Evolutionary conservation across 2,329 filamentous ascomycete species (phyloP).

Genomic region (Penicillium psychrosexuale): DNA sequence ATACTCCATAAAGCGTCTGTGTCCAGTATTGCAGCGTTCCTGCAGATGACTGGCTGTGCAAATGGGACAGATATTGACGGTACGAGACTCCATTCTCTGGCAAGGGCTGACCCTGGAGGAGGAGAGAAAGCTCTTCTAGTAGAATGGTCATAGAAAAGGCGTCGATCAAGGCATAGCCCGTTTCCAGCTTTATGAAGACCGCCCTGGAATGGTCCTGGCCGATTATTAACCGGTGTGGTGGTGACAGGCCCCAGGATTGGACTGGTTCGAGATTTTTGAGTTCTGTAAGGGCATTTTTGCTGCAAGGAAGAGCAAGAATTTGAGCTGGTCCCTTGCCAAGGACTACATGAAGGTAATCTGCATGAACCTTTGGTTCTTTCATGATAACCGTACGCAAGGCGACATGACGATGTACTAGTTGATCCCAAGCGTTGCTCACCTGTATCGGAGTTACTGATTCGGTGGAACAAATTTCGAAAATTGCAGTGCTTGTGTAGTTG

Average conservation of each 20-base stretch:
- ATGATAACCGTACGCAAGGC: constrained; percentile 2
- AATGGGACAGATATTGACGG: neutral
- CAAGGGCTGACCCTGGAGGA: neutral
- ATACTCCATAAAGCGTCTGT: neutral
- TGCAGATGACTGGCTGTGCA: neutral
- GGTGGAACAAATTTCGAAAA: neutral
- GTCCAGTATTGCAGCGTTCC: constrained; percentile 3
- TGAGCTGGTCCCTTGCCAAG: neutral
- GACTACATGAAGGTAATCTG: neutral
- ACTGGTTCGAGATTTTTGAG: neutral
- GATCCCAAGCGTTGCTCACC: constrained; percentile 1
- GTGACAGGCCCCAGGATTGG: neutral
- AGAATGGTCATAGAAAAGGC: constrained; percentile 4
- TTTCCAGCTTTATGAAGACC: neutral
- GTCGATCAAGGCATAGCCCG: constrained; percentile 1
- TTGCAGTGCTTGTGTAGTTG: neutral
- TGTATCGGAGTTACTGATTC: neutral
- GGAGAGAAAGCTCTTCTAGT: neutral
- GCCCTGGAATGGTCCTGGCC: neutral
- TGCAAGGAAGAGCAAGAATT: neutral
- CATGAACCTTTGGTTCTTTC: neutral
- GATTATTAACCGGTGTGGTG: constrained; percentile 2
- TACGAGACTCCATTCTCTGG: neutral
- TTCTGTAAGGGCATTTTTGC: neutral
- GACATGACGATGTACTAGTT: neutral